phyloP scores from a whole-genome alignment of 2,329 filamentous ascomycete species.

The Chalaropsis thielavioides region DNA sequence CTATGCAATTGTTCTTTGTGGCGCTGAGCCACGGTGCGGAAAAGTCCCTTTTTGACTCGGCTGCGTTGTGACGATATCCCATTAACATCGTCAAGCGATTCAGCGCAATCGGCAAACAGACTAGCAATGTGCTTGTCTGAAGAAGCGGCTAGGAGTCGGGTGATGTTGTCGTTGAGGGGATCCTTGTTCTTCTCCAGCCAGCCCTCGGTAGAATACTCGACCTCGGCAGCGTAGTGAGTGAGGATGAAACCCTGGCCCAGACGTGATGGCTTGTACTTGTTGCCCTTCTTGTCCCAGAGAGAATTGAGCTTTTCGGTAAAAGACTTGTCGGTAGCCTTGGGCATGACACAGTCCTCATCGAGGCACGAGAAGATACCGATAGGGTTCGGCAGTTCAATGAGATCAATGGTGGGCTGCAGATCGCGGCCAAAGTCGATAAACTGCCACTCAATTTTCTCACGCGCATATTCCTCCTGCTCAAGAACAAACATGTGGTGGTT shows the following conservation, averaged over 20 bases:
- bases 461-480: constrained; percentile 93
- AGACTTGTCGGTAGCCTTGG: constrained; percentile 89
- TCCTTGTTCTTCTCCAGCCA: constrained; percentile 99
- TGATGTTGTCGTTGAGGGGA: constrained; percentile 92
- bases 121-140: constrained; percentile 68
- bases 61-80: constrained; percentile 44
- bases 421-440: constrained; percentile 98
- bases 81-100: constrained; percentile 57
- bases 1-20: constrained; percentile 98
- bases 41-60: constrained; percentile 90
- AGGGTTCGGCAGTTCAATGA: constrained; percentile 90
- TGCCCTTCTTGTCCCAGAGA: constrained; percentile 89
- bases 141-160: constrained; percentile 69
- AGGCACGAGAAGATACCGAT: constrained; percentile 98
- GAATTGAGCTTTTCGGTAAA: constrained; percentile 97
- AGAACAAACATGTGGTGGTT: constrained; percentile 99
- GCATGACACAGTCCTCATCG: constrained; percentile 97
- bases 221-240: constrained; percentile 93
- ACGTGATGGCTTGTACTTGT: constrained; percentile 80
- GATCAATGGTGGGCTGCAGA: constrained; percentile 89
- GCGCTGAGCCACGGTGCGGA: constrained; percentile 88
- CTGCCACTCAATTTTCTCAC: constrained; percentile 98
- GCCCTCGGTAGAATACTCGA: constrained; percentile 86
- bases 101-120: constrained; percentile 78
- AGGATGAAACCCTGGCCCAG: constrained; percentile 86